Evolutionary conservation across 805 yeast genomes (phyloP).

Genomic region (Kuraishia hungarica): DNA sequence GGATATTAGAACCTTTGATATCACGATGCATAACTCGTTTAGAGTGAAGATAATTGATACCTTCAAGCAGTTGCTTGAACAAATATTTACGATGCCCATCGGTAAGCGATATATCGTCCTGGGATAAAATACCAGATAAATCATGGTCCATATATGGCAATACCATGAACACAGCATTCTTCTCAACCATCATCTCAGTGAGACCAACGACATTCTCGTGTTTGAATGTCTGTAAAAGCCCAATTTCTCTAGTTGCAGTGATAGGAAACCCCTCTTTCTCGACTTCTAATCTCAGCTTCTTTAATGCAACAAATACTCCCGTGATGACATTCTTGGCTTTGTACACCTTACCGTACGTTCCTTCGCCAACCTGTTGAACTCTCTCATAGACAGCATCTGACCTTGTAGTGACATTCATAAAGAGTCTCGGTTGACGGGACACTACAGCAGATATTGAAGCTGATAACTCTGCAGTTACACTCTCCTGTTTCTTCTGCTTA

Average conservation of each 20-base stretch:
- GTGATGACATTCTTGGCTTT: conserved; percentile 72
- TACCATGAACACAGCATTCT: conserved; percentile 71
- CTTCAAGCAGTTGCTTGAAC: conserved; percentile 57
- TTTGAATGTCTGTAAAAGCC: conserved; percentile 71
- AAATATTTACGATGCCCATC: conserved; percentile 61
- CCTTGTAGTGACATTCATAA: conserved; percentile 12
- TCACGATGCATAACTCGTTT: conserved; percentile 71
- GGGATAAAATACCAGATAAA: conserved; percentile 77
- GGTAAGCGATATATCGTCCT: conserved; percentile 54
- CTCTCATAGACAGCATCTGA: conserved; percentile 47
- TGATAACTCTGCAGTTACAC: background rate
- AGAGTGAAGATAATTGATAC: conserved; percentile 60
- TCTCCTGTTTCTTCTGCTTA: background rate
- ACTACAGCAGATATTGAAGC: background rate
- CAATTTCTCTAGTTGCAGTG: conserved; percentile 88
- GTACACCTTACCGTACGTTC: conserved; percentile 94
- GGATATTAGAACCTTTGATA: conserved; percentile 72
- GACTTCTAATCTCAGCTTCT: conserved; percentile 71
- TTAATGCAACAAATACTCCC: conserved; percentile 72
- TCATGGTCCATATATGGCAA: conserved; percentile 94
- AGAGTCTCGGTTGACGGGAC: conserved; percentile 2
- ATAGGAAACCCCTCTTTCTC: conserved; percentile 96
- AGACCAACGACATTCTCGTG: conserved; percentile 79
- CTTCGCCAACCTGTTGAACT: conserved; percentile 93
- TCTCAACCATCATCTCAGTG: conserved; percentile 84